Percentiles rank a stretch among this genome's conserved stretches.
Evolutionary conservation across 2,329 filamentous ascomycete genomes (phyloP).

Genomic region (Talaromyces sp.): DNA sequence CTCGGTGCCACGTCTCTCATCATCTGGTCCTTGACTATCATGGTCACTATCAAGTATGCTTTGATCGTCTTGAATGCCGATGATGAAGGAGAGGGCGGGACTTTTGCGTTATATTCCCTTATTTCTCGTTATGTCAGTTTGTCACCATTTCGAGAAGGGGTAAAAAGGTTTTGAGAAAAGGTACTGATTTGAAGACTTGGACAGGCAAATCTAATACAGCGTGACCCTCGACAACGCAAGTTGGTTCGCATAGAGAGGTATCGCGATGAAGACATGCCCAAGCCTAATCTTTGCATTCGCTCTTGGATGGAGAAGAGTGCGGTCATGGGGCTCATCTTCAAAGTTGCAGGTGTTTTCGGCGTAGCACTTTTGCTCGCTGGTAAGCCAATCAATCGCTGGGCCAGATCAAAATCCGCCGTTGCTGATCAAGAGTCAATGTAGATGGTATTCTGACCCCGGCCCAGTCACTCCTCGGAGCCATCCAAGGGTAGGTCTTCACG

Average conservation of each 20-base stretch:
- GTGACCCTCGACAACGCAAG: conserved; percentile 49
- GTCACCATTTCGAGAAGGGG: background rate
- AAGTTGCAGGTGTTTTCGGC: conserved; percentile 52
- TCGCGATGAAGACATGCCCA: conserved; percentile 43
- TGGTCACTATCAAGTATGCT: conserved; percentile 57
- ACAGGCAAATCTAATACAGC: conserved; percentile 51
- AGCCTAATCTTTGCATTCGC: conserved; percentile 43
- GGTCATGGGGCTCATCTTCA: conserved; percentile 46
- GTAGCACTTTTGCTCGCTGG: conserved; percentile 53
- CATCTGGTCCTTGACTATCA: conserved; percentile 54
- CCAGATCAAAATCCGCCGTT: too few relatives aligned
- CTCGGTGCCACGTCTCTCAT: conserved; percentile 54
- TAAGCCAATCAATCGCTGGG: conserved; percentile 10
- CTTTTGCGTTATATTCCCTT: conserved; percentile 53
- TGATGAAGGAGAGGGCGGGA: conserved; percentile 57
- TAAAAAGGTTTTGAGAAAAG: background rate
- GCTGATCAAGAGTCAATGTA: background rate
- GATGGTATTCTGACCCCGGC: conserved; percentile 57
- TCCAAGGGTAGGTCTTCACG: conserved; percentile 42
- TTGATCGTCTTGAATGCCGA: conserved; percentile 53
- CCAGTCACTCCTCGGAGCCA: conserved; percentile 55
- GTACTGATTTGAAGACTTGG: background rate
- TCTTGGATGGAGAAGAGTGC: conserved; percentile 47
- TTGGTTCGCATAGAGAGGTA: conserved; percentile 48
- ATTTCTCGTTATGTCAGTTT: conserved; percentile 48